These are phyloP conservation scores for Gryganskiella cystojenkinii DNA, from an alignment of 192 early-diverging fungal species.

Conservation along the genomic window DNA sequence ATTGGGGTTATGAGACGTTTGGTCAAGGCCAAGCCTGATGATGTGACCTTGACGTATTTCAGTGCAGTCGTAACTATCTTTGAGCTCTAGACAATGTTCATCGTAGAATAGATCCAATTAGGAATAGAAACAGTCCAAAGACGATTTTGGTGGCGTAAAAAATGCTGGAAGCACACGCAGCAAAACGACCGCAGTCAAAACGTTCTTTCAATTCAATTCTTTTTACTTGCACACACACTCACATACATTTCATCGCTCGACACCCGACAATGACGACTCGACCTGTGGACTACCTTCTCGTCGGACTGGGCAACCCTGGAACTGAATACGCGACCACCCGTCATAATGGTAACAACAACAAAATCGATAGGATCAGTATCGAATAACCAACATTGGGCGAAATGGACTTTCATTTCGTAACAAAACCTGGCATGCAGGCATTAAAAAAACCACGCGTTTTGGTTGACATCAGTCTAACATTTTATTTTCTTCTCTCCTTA, in stretches of 20 bases:
- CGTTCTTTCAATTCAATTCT: not conserved
- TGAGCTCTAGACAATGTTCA: too few species aligned
- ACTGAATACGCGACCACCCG: conserved; percentile 58
- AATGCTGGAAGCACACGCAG: too few species aligned
- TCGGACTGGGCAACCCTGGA: conserved; percentile 66
- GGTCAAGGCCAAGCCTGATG: not conserved
- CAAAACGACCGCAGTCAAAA: too few species aligned
- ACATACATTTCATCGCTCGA: not conserved
- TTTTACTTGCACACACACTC: not conserved
- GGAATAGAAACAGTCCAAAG: too few species aligned
- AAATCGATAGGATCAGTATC: not conserved
- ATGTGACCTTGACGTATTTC: not conserved
- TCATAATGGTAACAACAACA: conserved; percentile 60
- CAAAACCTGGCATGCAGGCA: not conserved
- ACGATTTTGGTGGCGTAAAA: not conserved
- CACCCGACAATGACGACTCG: conserved; percentile 26
- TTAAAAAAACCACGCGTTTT: not conserved
- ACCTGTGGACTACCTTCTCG: conserved; percentile 64
- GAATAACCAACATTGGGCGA: not conserved
- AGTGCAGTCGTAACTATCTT: not conserved
- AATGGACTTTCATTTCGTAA: not conserved
- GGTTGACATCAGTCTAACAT: too few species aligned
- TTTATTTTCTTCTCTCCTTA: not conserved
- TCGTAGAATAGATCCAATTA: too few species aligned
- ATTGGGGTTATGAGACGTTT: not conserved